A percentile compares a stretch with the other conserved stretches of the same genome.
These are phyloP conservation scores for Alternaria triticimaculans DNA, from an alignment of 2,329 filamentous ascomycete species.

Conservation along the genomic window DNA sequence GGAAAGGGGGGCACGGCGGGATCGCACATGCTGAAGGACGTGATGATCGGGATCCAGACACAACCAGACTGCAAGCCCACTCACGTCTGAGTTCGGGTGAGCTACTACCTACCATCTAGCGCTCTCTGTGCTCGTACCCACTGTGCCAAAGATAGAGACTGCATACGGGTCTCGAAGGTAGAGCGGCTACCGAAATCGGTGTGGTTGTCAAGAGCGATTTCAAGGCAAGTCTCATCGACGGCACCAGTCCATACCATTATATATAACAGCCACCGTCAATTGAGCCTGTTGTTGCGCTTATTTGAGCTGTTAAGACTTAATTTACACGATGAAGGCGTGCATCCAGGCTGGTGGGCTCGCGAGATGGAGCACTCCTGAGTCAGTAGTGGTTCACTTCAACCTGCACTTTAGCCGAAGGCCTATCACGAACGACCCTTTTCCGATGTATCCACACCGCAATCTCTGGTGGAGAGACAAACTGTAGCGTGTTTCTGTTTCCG, in stretches of 20 bases:
- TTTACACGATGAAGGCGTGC: not conserved
- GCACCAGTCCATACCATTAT: not conserved
- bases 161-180: not conserved
- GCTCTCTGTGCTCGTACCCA: not conserved
- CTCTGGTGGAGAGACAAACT: not conserved
- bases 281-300: not conserved
- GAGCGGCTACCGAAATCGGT: not conserved
- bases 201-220: not conserved
- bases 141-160: not conserved
- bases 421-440: not conserved
- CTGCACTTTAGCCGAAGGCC: not conserved
- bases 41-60: not conserved
- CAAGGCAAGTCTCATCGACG: not conserved
- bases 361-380: not conserved
- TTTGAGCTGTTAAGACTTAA: not conserved
- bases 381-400: not conserved
- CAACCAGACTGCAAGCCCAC: not conserved
- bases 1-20: not conserved
- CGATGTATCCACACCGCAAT: not conserved
- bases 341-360: not conserved
- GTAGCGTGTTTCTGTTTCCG: conserved; percentile 1
- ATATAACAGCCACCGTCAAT: not conserved
- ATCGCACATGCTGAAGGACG: not conserved
- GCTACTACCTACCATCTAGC: not conserved
- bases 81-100: not conserved